Evolutionary conservation across 768 basidiomycete genomes (phyloP).

Genomic region (Pleurotus ostreatus): DNA sequence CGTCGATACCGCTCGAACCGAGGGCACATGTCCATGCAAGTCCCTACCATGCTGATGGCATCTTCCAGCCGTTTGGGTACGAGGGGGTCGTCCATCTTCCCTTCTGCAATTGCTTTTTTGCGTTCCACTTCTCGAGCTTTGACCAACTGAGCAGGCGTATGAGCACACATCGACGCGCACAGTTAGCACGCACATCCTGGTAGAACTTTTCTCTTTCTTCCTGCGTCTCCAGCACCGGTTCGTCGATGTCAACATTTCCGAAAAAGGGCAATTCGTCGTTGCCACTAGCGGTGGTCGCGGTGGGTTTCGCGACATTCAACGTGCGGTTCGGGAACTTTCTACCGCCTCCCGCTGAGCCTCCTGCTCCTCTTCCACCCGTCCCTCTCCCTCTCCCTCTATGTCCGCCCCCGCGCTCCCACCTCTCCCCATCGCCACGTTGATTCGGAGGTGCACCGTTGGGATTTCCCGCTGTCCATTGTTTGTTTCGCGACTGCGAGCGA

Average conservation of each 20-base stretch:
- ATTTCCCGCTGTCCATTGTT: slow-evolving; percentile 51
- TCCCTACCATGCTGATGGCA: slow-evolving; percentile 90
- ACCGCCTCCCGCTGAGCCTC: slow-evolving; percentile 24
- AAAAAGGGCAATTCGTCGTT: slow-evolving; percentile 16
- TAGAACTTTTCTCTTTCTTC: slow-evolving; percentile 70
- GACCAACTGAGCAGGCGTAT: slow-evolving; percentile 46
- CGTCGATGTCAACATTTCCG: slow-evolving; percentile 30
- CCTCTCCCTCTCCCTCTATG: slow-evolving; percentile 43
- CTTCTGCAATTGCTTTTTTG: slow-evolving; percentile 71
- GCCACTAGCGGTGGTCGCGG: slow-evolving; percentile 25
- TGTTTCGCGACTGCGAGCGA: slow-evolving; percentile 45
- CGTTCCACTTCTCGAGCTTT: slow-evolving; percentile 71
- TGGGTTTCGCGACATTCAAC: slow-evolving; percentile 23
- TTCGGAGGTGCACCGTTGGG: slow-evolving; percentile 28
- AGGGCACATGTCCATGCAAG: slow-evolving; percentile 93
- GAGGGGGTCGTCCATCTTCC: slow-evolving; percentile 84
- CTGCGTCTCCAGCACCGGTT: slow-evolving; percentile 48
- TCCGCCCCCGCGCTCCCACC: slow-evolving; percentile 59
- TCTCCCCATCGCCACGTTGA: slow-evolving; percentile 41
- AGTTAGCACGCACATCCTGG: slow-evolving; percentile 54
- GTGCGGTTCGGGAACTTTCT: slow-evolving; percentile 39
- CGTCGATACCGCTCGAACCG: slow-evolving; percentile 89
- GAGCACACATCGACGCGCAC: slow-evolving; percentile 13
- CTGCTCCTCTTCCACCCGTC: not conserved
- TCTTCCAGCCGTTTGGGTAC: slow-evolving; percentile 80